These are phyloP conservation scores for Kodamaea sp. DNA, from an alignment of 1,139 yeast species.

Conservation along the genomic window DNA sequence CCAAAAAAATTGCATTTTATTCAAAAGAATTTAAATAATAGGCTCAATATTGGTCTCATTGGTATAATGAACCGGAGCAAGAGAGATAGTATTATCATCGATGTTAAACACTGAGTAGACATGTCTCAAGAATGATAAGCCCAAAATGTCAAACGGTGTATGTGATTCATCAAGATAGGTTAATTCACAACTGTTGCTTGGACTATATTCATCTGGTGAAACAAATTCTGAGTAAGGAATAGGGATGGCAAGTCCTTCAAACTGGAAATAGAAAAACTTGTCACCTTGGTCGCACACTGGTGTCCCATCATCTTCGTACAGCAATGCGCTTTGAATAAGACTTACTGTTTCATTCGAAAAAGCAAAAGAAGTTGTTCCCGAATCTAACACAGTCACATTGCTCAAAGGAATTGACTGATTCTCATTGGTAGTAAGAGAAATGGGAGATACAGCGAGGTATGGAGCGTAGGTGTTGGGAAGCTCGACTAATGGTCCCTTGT, in stretches of 20 bases:
- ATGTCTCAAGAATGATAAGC: slow-evolving; percentile 30
- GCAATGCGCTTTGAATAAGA: neutral
- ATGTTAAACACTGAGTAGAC: slow-evolving; percentile 31
- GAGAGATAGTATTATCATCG: slow-evolving; percentile 24
- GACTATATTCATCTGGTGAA: too few relatives aligned
- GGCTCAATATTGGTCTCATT: slow-evolving; percentile 1
- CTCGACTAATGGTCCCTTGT: slow-evolving; percentile 19
- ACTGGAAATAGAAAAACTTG: neutral
- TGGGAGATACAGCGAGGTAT: slow-evolving; percentile 1
- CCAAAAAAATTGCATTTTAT: too few relatives aligned
- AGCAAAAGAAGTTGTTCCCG: slow-evolving; percentile 65
- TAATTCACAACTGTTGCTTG: too few relatives aligned
- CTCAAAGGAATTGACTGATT: neutral
- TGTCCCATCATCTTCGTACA: neutral
- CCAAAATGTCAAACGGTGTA: slow-evolving; percentile 20
- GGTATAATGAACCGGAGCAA: slow-evolving; percentile 19
- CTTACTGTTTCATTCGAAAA: slow-evolving; percentile 34
- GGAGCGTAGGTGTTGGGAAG: slow-evolving; percentile 7
- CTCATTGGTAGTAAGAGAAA: slow-evolving; percentile 18
- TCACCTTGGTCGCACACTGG: neutral
- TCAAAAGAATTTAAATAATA: too few relatives aligned
- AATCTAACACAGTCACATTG: slow-evolving; percentile 49
- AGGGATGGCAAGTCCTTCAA: slow-evolving; percentile 54
- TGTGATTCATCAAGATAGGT: too few relatives aligned
- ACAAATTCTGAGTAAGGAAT: neutral